phyloP scores from a whole-genome alignment of 140 eudicot species.

The Erigeron philadelphicus region DNA sequence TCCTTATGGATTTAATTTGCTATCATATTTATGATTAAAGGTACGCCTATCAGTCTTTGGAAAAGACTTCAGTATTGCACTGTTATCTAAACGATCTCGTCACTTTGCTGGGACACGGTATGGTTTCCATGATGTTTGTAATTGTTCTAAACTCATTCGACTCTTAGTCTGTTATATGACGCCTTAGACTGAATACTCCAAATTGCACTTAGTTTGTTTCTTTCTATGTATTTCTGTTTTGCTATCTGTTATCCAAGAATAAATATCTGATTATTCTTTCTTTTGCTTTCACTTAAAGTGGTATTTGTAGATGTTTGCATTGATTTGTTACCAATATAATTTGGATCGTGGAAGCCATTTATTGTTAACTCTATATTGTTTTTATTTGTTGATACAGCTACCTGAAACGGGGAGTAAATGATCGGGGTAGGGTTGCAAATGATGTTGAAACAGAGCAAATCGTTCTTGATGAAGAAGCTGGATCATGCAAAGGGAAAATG shows the following conservation, averaged over 20 bases:
- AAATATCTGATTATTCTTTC: constrained; percentile 3
- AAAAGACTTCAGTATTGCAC: constrained; percentile 76
- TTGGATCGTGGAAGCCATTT: not conserved
- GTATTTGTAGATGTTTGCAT: not conserved
- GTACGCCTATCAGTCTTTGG: constrained; percentile 75
- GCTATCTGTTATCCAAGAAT: not conserved
- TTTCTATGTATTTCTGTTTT: not conserved
- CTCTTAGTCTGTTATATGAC: not conserved
- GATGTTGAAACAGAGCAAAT: constrained; percentile 99
- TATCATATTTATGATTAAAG: constrained; percentile 39
- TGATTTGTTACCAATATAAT: not conserved
- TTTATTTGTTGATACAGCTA: constrained; percentile 47
- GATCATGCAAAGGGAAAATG: constrained; percentile 81
- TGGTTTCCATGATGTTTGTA: constrained; percentile 15
- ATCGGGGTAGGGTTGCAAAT: constrained; percentile 95
- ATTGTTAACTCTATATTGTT: too few relatives aligned
- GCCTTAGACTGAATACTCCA: not conserved
- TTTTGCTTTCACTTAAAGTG: constrained; percentile 9
- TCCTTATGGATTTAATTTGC: not conserved
- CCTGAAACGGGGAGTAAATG: constrained; percentile 94
- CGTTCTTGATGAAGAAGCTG: constrained; percentile 92
- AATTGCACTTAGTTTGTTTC: not conserved
- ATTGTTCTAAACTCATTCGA: constrained; percentile 9
- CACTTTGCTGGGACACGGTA: constrained; percentile 99
- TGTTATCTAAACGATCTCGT: constrained; percentile 80